These are phyloP conservation scores for Chaetomiaceae sp. DNA, from an alignment of 2,329 filamentous ascomycete species.

Conservation along the genomic window DNA sequence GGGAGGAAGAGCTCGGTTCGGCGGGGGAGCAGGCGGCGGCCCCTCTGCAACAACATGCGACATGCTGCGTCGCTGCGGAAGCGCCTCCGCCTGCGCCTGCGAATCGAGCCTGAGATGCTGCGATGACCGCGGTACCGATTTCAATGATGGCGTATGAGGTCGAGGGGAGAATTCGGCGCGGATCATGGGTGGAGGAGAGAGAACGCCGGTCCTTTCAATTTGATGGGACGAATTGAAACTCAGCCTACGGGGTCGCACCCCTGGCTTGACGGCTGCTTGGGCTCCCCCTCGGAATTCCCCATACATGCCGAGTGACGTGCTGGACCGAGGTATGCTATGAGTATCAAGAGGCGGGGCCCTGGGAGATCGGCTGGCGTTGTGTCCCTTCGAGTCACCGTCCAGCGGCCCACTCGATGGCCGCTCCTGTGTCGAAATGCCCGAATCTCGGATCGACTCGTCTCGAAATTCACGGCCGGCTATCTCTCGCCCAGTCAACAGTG, in stretches of 20 bases:
- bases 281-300: conserved; percentile 24
- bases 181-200: conserved; percentile 6
- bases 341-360: background rate
- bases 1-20: conserved; percentile 52
- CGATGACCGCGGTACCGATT: conserved; percentile 22
- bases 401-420: background rate
- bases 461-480: background rate
- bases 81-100: conserved; percentile 18
- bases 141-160: conserved; percentile 18
- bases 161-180: conserved; percentile 12
- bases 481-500: conserved; percentile 1
- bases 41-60: conserved; percentile 44
- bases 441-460: background rate
- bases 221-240: conserved; percentile 24
- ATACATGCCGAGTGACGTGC: conserved; percentile 34
- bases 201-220: background rate
- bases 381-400: background rate
- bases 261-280: conserved; percentile 11
- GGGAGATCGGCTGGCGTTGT: background rate
- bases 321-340: conserved; percentile 25
- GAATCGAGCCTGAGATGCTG: conserved; percentile 27
- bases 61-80: conserved; percentile 46
- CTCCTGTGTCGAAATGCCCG: conserved; percentile 1
- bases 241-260: conserved; percentile 23
- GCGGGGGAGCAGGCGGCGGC: conserved; percentile 52